Percentiles rank a stretch among this genome's conserved stretches.
phyloP scores from a whole-genome alignment of 2,329 filamentous ascomycete genomes.

The Aspergillus carbonarius region DNA sequence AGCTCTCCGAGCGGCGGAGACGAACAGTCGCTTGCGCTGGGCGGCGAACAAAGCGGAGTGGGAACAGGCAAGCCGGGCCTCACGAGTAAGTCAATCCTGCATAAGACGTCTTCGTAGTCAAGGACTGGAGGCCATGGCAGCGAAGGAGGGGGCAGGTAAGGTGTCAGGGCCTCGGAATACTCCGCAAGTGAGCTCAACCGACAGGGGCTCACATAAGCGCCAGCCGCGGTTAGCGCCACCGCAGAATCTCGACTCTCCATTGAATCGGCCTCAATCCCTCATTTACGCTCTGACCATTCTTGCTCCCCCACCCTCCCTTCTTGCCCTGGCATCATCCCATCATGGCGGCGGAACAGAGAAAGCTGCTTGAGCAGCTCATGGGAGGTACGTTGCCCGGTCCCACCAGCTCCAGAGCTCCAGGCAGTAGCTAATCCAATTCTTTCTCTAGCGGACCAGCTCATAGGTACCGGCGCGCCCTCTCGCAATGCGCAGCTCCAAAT shows the following conservation, averaged over 20 bases:
- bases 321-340: slow-evolving; percentile 15
- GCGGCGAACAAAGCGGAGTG: background rate
- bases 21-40: background rate
- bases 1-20: background rate
- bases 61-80: background rate
- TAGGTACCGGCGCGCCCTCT: slow-evolving; percentile 72
- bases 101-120: background rate
- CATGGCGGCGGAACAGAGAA: slow-evolving; percentile 97
- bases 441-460: slow-evolving; percentile 60
- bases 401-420: background rate
- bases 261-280: slow-evolving; percentile 7
- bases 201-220: slow-evolving; percentile 19
- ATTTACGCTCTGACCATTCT: background rate
- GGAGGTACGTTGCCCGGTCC: slow-evolving; percentile 43
- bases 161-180: background rate
- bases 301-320: background rate
- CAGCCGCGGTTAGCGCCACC: slow-evolving; percentile 30
- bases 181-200: slow-evolving; percentile 3
- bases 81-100: background rate
- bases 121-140: background rate
- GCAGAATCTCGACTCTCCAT: slow-evolving; percentile 11
- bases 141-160: background rate
- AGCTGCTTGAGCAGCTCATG: slow-evolving; percentile 94
- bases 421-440: slow-evolving; percentile 28
- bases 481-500: slow-evolving; percentile 81